phyloP scores from a whole-genome alignment of 1,284 basidiomycete genomes.

The Peniophora sp. region DNA sequence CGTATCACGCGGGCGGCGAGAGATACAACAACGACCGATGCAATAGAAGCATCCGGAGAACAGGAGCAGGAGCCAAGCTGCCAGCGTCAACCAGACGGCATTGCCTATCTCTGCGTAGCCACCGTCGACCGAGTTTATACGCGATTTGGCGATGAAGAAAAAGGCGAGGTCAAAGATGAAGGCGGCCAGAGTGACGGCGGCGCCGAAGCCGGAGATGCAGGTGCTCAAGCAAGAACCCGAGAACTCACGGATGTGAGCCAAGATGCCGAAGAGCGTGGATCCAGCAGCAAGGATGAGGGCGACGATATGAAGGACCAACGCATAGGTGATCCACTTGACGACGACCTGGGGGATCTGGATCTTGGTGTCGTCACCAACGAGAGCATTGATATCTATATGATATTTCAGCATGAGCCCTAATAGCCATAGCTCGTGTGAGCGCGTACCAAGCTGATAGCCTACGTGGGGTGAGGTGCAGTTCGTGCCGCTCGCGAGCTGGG shows the following conservation, averaged over 20 bases:
- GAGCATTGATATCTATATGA: slow-evolving; percentile 63
- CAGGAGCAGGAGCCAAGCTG: slow-evolving; percentile 75
- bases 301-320: slow-evolving; percentile 81
- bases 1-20: slow-evolving; percentile 37
- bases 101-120: slow-evolving; percentile 72
- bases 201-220: slow-evolving; percentile 73
- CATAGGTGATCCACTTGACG: slow-evolving; percentile 88
- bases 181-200: slow-evolving; percentile 64
- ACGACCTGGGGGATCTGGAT: slow-evolving; percentile 70
- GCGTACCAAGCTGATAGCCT: slow-evolving; percentile 77
- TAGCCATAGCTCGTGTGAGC: background rate
- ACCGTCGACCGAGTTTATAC: slow-evolving; percentile 61
- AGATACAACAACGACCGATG: slow-evolving; percentile 74
- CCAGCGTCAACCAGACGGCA: slow-evolving; percentile 81
- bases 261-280: slow-evolving; percentile 69
- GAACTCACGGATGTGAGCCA: slow-evolving; percentile 81
- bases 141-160: slow-evolving; percentile 76
- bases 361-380: slow-evolving; percentile 59
- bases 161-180: slow-evolving; percentile 83
- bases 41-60: slow-evolving; percentile 82
- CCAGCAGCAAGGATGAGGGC: slow-evolving; percentile 67
- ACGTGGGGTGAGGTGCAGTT: slow-evolving; percentile 72
- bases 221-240: slow-evolving; percentile 80
- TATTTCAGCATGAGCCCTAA: background rate
- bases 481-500: slow-evolving; percentile 43